Percentiles rank a stretch among this genome's conserved stretches.
Evolutionary conservation across 176 grass and related monocot species (phyloP).

Genomic region (Musa beccarii): DNA sequence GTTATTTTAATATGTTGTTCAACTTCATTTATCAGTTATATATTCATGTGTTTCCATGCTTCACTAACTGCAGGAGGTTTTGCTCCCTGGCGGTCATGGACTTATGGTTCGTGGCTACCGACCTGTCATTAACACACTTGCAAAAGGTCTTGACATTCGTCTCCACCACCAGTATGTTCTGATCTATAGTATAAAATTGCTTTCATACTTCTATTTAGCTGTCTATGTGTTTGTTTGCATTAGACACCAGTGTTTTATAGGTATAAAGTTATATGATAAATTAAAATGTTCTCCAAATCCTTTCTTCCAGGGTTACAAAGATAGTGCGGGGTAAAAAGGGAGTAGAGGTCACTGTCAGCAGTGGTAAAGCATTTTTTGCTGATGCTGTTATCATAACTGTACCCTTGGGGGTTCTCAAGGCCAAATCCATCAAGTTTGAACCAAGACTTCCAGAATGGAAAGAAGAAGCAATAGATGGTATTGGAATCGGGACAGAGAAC

Average conservation of each 20-base stretch:
- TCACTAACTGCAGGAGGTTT: conserved; percentile 58
- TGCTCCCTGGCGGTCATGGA: conserved; percentile 95
- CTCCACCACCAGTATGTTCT: conserved; percentile 54
- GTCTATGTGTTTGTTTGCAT: background rate
- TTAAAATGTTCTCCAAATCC: too few relatives aligned
- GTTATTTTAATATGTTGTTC: background rate
- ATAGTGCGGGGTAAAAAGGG: conserved; percentile 72
- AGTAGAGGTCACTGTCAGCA: conserved; percentile 80
- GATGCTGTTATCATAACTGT: conserved; percentile 76
- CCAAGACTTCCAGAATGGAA: conserved; percentile 88
- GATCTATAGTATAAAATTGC: background rate
- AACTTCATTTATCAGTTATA: background rate
- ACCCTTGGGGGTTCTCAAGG: conserved; percentile 78
- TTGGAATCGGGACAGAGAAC: conserved; percentile 82
- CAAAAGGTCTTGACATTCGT: conserved; percentile 89
- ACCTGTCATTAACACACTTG: conserved; percentile 89
- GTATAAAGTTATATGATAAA: background rate
- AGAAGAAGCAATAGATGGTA: conserved; percentile 68
- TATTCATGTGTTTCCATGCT: conserved; percentile 17
- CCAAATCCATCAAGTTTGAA: conserved; percentile 70
- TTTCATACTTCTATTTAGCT: background rate
- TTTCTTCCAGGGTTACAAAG: conserved; percentile 58
- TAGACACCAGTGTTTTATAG: background rate
- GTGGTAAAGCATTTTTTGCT: conserved; percentile 72
- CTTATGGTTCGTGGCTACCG: conserved; percentile 98